Base-by-base conservation (phyloP, 2,329 filamentous ascomycete species). In the Cercospora sesami region DNA sequence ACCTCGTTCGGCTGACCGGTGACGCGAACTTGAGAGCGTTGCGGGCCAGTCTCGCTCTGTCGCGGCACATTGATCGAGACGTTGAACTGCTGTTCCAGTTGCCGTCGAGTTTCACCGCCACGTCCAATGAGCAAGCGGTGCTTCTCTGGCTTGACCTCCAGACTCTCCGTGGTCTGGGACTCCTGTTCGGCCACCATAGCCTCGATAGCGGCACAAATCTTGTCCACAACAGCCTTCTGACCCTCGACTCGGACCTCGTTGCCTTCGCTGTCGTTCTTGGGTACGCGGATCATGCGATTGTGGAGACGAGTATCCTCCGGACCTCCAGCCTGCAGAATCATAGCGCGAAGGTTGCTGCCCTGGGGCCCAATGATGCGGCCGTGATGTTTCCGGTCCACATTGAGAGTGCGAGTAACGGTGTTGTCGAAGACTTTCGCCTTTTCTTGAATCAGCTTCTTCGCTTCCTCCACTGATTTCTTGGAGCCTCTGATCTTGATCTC, bases 321-420 rank as follows among this genome's bases (percentile, higher is more conserved):
- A 9, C 95, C 96, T 70, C 95, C 96, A 58, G 95, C 94, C 75
- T 91, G 88, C 64, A 91, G 85, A 65, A 99, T 91, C 69, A 99
- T 93, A 69, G 92, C 89, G 69, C 91, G 91, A 67, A 99, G 90
- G 76, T 90, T 95, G 55, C 92, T 85, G 75, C 94, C 95, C 78
- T 91, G 91, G 72, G 89, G 84, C 70, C 95, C 95, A 80, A 99
- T 99, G 71, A 99, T 85, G 64, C 90, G 87, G 81, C 91, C 90
- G 82, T 99, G 95, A 80, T 95, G 89, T 83, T 96, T 97, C 83
- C 93, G 92, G 74, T 98, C 94, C n/a, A 99, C 89, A 36, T 96
- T 91, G 60, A 99, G 84, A 12, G 89, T 93, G 82, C 90, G 89
- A 16, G 90, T 88, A 61, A 97, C 86, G n/a, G 92, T 97, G 72